Conservation (phyloP, 768 basidiomycete genomes). For the Amyloporia xantha region DNA sequence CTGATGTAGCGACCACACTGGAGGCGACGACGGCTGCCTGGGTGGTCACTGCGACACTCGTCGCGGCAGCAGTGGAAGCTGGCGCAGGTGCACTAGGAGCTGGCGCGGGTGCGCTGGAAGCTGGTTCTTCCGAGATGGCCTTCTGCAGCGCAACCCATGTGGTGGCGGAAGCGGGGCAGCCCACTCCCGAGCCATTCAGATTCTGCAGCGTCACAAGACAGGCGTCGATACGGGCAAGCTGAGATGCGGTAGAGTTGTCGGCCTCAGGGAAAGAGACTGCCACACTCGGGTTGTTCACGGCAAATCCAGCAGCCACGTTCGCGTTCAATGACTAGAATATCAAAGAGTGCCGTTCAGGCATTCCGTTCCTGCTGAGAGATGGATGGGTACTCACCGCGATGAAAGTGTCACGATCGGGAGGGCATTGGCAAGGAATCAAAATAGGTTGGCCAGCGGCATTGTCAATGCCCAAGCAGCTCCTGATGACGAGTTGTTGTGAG, state of each 20-base stretch:
- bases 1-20: slow-evolving; percentile 10
- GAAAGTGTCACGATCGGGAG: slow-evolving; percentile 23
- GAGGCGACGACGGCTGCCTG: not conserved
- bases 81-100: slow-evolving; percentile 1
- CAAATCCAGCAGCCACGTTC: slow-evolving; percentile 36
- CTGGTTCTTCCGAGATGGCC: slow-evolving; percentile 8
- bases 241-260: slow-evolving; percentile 32
- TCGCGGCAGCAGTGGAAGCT: not conserved
- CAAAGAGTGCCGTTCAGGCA: not conserved
- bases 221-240: slow-evolving; percentile 41
- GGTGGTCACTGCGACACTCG: not conserved
- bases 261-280: slow-evolving; percentile 35
- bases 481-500: not conserved
- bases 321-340: slow-evolving; percentile 19
- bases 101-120: slow-evolving; percentile 6
- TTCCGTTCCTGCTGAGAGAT: not conserved
- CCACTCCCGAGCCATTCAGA: slow-evolving; percentile 54
- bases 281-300: slow-evolving; percentile 35
- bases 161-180: slow-evolving; percentile 58
- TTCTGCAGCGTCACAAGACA: slow-evolving; percentile 65
- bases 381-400: slow-evolving; percentile 6
- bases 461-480: slow-evolving; percentile 22
- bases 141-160: slow-evolving; percentile 38
- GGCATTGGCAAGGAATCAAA: slow-evolving; percentile 33
- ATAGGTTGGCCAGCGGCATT: slow-evolving; percentile 15